Base-by-base conservation (phyloP, 164 flowering plant genomes). In the Tetrastigma voinierianum region DNA sequence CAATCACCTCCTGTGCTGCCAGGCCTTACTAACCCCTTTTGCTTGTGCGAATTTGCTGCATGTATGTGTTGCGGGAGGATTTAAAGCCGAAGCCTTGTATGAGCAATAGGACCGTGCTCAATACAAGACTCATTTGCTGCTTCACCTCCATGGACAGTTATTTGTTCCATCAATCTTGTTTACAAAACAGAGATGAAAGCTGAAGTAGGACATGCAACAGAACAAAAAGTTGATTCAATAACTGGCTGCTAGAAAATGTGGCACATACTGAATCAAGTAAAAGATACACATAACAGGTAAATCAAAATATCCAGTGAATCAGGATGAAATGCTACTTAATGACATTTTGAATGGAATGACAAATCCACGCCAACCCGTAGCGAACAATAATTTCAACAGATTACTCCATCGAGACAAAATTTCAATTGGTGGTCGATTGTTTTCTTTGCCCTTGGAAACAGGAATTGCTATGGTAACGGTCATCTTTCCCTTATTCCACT, bases 41-140 rank as follows among this genome's bases (percentile, higher is more conserved):
- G 82, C 60, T 64, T 67, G 76, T 6, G 71, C 56, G 62, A 77
- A 71, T 71, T 78, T 87, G 51, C 61, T 62, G 45, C 52, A 61
- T 24, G 76, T n/a, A n/a, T 21, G 70, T 53, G 73, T 57, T 80
- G 81, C 90, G 2, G 72, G 32, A 20, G 76, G 62, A 67, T 59
- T 79, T 52, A 69, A 61, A 66, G 73, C 56, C 60, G 77, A n/a
- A n/a, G 59, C 68, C 78, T 75, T 54, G 74, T 24, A 17, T 81
- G 83, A 63, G 68, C 56, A 64, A 73, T 59, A 88, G 88, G n/a
- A 64, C 68, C 19, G 73, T 67, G 73, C 74, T 79, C 64, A 80
- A 73, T 17, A 69, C 60, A 68, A 84, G 68, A 69, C 52, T 78
- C 79, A 85, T 70, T 67, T 78, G 86, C 54, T 80, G 90, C 78